Base-by-base conservation (phyloP, 2,329 filamentous ascomycete genomes). In the Esteya vermicola region DNA sequence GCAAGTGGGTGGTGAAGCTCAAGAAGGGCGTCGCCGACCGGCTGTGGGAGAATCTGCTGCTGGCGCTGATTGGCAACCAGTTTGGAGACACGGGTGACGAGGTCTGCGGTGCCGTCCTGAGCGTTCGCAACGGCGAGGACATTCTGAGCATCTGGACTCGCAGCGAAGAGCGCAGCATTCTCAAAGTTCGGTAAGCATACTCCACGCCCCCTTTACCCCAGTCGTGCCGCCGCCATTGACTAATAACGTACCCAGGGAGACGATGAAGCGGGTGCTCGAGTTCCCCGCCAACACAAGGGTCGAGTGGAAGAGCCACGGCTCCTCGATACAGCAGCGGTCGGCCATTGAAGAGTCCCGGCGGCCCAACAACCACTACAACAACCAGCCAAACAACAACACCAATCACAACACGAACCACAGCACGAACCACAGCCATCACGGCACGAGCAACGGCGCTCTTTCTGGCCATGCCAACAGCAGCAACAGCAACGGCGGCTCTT, bases 131-230 rank as follows among this genome's bases (percentile, higher is more conserved):
- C 54, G 89, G 88, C 33, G 91, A 98, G 63, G 91, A 98, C 56
- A 93, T 96, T 46, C 72, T 98, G 59, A 95, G 86, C 63, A 86
- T 98, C 56, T 98, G 91, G 91, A 93, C 88, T 41, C 83, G 86
- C 59, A 91, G 85, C 52, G 85, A 93, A 54, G 89, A 86, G 33
- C 85, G 86, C 47, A 79, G 85, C 53, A 93, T 95, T 59, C 81
- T 96, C 52, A 95, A 93, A 68, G 94, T 98, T 54, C 80, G 89
- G 82, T 93, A 73, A 51, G 77, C n/a, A n/a, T n/a, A n/a, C n/a
- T n/a, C n/a, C n/a, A n/a, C n/a, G n/a, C n/a, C n/a, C n/a, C n/a
- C n/a, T n/a, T n/a, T n/a, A n/a, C n/a, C n/a, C n/a, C n/a, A n/a
- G n/a, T n/a, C n/a, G n/a, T n/a, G n/a, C n/a, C n/a, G n/a, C n/a